Conservation (phyloP, 306 rosid species). For the Elaeagnus macrophylla region DNA sequence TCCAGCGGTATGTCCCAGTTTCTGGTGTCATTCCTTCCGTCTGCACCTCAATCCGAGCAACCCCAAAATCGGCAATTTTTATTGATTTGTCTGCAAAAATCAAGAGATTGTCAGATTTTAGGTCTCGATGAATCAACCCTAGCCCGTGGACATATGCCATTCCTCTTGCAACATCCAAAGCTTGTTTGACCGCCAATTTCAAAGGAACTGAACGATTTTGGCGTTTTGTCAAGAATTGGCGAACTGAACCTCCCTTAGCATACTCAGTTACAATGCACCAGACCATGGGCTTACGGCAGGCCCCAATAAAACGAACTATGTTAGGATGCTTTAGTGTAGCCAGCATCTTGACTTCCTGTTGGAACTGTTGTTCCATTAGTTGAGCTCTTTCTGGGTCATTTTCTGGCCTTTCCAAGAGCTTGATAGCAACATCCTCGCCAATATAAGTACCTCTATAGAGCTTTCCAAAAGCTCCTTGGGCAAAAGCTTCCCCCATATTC, state of each 20-base stretch:
- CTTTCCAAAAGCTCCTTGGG: constrained; percentile 98
- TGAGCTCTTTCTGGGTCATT: constrained; percentile 82
- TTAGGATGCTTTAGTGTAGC: constrained; percentile 88
- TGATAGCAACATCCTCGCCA: constrained; percentile 91
- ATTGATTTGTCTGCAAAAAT: constrained; percentile 88
- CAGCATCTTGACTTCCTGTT: constrained; percentile 95
- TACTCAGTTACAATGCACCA: constrained; percentile 99
- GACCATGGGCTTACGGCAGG: constrained; percentile 90
- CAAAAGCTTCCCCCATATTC: constrained; percentile 91
- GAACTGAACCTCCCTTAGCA: constrained; percentile 95
- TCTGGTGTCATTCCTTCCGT: constrained; percentile 99
- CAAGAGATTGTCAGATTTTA: constrained; percentile 92
- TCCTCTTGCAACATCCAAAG: constrained; percentile 95
- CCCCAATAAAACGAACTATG: constrained; percentile 92
- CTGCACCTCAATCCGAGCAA: constrained; percentile 98
- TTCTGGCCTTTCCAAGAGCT: constrained; percentile 95
- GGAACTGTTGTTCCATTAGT: constrained; percentile 92
- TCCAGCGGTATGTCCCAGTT: constrained; percentile 99
- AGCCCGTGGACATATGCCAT: constrained; percentile 90
- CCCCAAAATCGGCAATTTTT: constrained; percentile 98
- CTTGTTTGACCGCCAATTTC: constrained; percentile 92
- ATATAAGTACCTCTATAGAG: constrained; percentile 89
- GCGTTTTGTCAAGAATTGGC: constrained; percentile 77
- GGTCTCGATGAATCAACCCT: constrained; percentile 85
- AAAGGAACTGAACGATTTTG: constrained; percentile 83